Base-by-base conservation (phyloP, 371 early-diverging fungal genomes). In the Encephalitozoon romaleae region DNA sequence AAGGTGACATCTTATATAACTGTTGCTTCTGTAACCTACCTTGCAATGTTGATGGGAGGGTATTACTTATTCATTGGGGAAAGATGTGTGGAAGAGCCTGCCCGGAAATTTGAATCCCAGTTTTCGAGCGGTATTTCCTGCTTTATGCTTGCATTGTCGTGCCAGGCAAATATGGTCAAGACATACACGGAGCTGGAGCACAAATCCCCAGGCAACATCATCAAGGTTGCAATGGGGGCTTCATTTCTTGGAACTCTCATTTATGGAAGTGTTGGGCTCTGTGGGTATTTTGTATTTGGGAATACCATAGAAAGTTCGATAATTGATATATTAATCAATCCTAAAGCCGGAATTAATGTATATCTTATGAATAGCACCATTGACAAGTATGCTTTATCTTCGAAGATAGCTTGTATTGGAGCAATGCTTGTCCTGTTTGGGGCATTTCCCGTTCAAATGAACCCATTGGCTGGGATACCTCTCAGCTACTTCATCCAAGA, bases 161-260 rank as follows among this genome's bases (percentile, higher is more conserved):
- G 82, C 77, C 82, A 82, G 42, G 74, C 77, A 21, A 82, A 82
- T 59, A 79, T 82, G 71, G 77, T 82, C 5, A 41, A 30, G 23
- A 72, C 77, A n/a, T 82, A 77, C 59, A 73, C 68, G 43, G 59
- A 79, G 43, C 21, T 82, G 52, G 72, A 78, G 39, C 51, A 72
- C 30, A 38, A 43, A n/a, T 76, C 72, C 26, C 25, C 67, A 23
- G 49, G 49, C 9, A 75, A 73, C 34, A 73, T 78, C 12, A 45
- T 53, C 18, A 72, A 70, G 39, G 80, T 78, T 25, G 74, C 73
- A 42, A 0, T 52, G 21, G 30, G 23, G 15, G 71, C 74, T 26
- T 34, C 77, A 11, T 18, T 67, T 12, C 12, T 72, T 34, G 77
- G 74, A 12, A 52, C 70, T 34, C 39, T 79, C 41, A 71, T 80